Conservation (phyloP, 352 stramenopile genomes). For the Globisporangium solare region DNA sequence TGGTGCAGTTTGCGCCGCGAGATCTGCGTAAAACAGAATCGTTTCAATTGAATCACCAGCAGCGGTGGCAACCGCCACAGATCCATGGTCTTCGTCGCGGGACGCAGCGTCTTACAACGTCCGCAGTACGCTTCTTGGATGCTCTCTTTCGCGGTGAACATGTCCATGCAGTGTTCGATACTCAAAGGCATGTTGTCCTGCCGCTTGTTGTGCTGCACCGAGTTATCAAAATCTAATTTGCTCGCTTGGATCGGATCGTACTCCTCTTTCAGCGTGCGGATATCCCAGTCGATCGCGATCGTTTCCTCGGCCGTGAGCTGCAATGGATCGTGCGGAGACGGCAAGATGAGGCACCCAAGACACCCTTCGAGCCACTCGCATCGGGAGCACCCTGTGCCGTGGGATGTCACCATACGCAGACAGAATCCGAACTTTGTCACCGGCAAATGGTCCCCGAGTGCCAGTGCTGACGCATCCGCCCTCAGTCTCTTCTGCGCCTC, state of each 20-base stretch:
- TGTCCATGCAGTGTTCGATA: slow-evolving; percentile 78
- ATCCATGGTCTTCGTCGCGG: slow-evolving; percentile 95
- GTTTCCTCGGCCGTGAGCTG: slow-evolving; percentile 70
- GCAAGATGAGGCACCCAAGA: slow-evolving; percentile 76
- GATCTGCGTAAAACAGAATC: slow-evolving; percentile 96
- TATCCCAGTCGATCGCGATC: slow-evolving; percentile 88
- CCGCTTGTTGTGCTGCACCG: slow-evolving; percentile 53
- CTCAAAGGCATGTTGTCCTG: slow-evolving; percentile 81
- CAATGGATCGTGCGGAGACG: slow-evolving; percentile 37
- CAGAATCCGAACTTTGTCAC: slow-evolving; percentile 82
- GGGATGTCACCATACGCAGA: slow-evolving; percentile 72
- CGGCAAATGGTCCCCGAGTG: slow-evolving; percentile 56
- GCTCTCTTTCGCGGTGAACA: slow-evolving; percentile 80
- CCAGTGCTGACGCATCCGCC: slow-evolving; percentile 49
- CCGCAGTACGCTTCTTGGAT: slow-evolving; percentile 81
- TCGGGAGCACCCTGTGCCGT: slow-evolving; percentile 80
- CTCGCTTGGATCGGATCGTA: slow-evolving; percentile 84
- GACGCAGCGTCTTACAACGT: slow-evolving; percentile 86
- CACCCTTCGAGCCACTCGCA: slow-evolving; percentile 88
- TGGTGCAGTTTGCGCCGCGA: slow-evolving; percentile 94
- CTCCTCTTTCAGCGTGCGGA: slow-evolving; percentile 80
- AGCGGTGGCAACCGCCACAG: slow-evolving; percentile 96
- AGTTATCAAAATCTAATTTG: slow-evolving; percentile 69
- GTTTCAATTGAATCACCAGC: slow-evolving; percentile 99
- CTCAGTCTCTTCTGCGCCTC: slow-evolving; percentile 18